Evolutionary conservation across 495 filamentous ascomycete species (phyloP), one percentile per base, ranked within the genome.

Genomic region (Mytilinidion resinicola): DNA sequence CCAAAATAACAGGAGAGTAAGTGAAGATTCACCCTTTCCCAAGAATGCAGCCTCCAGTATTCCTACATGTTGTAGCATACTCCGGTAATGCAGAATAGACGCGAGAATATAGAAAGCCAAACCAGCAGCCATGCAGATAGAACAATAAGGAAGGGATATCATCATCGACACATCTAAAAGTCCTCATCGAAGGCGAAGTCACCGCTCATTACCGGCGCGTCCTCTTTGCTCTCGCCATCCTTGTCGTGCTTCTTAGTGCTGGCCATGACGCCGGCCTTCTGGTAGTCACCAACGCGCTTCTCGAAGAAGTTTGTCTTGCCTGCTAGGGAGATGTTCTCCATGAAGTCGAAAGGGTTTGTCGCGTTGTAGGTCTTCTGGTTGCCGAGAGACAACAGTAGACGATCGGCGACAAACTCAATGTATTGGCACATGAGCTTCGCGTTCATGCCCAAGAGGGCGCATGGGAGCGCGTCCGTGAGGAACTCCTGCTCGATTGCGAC

Each of bases 291-390:
- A 41, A 98, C 93, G 59, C 93, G 88, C 88, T 98, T 98, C 85
- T 98, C 93, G 74, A 98, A 98, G 88, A 98, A 98, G 82, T 98
- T 98, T 73, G 93, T 98, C 86, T 98, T 98, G 75, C 93, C 93
- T 30, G 91, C 89, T 34, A 98, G 80, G 9, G 93, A 97, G 77
- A 98, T 98, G 69, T 90, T 92, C 83, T 98, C 93, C 93, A 98
- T 98, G 77, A 98, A 98, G 82, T 98, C 93, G 75, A 98, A 98
- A 64, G 93, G 93, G 77, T 98, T 98, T 71, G 87, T 80, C 30
- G 85, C 78, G 67, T 92, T 84, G 84, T 95, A 98, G 71, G 88
- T 80, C 81, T 96, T 97, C 63, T 85, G 80, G 74, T 95, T 96
- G 64, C 93, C 93, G 41, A 98, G 87, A 41, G 93, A 83, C 35